phyloP scores from a whole-genome alignment of 2,329 filamentous ascomycete genomes.

The Colletotrichum sp. region DNA sequence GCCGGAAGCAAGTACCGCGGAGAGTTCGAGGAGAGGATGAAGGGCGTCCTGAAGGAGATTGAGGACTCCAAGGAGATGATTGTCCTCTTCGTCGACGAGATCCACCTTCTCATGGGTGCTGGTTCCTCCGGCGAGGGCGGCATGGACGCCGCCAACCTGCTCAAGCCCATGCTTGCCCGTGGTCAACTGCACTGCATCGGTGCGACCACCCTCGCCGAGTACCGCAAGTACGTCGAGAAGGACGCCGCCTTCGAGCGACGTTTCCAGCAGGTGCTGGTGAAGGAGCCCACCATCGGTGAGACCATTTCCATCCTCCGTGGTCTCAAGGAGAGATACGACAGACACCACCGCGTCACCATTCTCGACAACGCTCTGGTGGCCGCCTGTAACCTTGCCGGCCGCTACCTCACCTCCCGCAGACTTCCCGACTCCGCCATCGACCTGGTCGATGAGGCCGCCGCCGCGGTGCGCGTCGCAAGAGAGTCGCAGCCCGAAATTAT shows the following conservation, averaged over 20 bases:
- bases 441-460: constrained; percentile 93
- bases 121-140: constrained; percentile 93
- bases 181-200: constrained; percentile 98
- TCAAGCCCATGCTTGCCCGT: constrained; percentile 97
- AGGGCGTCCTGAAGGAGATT: constrained; percentile 97
- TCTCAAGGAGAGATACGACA: constrained; percentile 96
- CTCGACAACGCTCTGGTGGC: constrained; percentile 92
- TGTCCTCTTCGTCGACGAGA: constrained; percentile 97
- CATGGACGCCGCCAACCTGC: constrained; percentile 97
- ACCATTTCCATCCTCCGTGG: constrained; percentile 98
- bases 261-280: constrained; percentile 98
- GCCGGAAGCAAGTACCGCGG: constrained; percentile 98
- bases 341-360: constrained; percentile 97
- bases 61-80: constrained; percentile 95
- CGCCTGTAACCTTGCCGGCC: constrained; percentile 87
- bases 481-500: constrained; percentile 97
- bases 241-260: constrained; percentile 97
- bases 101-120: constrained; percentile 97
- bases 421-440: constrained; percentile 97
- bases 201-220: constrained; percentile 92
- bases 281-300: constrained; percentile 87
- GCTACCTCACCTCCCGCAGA: constrained; percentile 89
- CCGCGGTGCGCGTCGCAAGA: constrained; percentile 92
- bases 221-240: constrained; percentile 99
- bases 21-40: constrained; percentile 99